Evolutionary conservation across 2,329 filamentous ascomycete genomes (phyloP), one percentile per base, ranked within the genome.

Genomic region (Fusarium drepaniforme): DNA sequence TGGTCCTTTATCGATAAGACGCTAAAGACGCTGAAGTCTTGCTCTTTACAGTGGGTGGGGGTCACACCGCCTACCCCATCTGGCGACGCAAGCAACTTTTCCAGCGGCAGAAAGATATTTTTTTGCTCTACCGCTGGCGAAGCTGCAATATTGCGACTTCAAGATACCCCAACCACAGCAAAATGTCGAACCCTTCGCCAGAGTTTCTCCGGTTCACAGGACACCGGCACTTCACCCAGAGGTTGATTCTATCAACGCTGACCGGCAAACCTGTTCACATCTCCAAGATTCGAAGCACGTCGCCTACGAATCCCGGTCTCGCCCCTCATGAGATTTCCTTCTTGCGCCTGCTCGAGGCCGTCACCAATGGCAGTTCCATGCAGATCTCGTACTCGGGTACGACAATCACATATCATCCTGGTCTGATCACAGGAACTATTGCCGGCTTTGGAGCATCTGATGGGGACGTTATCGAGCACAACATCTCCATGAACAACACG

Each of bases 321-420:
- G 93, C 94, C 64, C 93, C 95, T 59, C 93, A 98, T 86, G 97
- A 99, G 85, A 92, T 98, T 79, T 98, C 97, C 57, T 96, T 99
- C 84, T 90, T 99, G 37, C 96, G 97, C 67, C 93, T 99, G 21
- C 92, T 99, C 80, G 97, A 98, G 84, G 90, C 94, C 77, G 89
- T 99, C 79, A 99, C 97, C 80, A 99, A 99, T 87, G 97, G 97
- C 85, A 94, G 94, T 68, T 92, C 93, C 66, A 95, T 98, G 85
- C 96, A 98, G 80, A 98, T 99, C 78, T 98, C 95, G 13, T 97
- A 97, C 85, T 98, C 95, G 2, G 97, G 97, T 81, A 98, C 97
- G 0, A 96, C 95, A 1, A 90, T 99, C 66, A 93, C 96, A 42
- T 99, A 97, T 85, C 93, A 94, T 75, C 97, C 97, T 0, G 97